Percentiles rank a stretch among this genome's conserved stretches.
These are phyloP conservation scores for Mrakia frigida DNA, from an alignment of 768 basidiomycete species.

Conservation along the genomic window DNA sequence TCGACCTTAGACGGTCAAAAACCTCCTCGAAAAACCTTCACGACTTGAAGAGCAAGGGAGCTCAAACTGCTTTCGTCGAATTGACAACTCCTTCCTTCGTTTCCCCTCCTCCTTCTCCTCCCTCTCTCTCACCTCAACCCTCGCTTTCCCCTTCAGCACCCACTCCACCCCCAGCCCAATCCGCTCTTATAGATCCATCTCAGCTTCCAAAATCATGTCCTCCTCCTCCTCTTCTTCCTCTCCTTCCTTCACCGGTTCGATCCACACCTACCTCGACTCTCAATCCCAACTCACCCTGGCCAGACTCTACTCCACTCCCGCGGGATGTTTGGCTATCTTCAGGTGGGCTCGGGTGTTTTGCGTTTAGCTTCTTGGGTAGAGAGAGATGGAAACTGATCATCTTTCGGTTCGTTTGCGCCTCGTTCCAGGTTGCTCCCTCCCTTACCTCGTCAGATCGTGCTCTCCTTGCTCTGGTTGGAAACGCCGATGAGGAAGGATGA, in stretches of 20 bases:
- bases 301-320: constrained; percentile 75
- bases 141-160: not conserved
- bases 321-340: constrained; percentile 84
- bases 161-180: not conserved
- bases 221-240: not conserved
- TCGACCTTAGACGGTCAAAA: too few relatives aligned
- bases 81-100: not conserved
- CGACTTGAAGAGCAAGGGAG: too few relatives aligned
- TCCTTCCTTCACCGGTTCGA: constrained; percentile 22
- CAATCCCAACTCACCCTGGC: constrained; percentile 72
- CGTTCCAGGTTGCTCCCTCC: constrained; percentile 72
- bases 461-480: constrained; percentile 87
- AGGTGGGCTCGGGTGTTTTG: too few relatives aligned
- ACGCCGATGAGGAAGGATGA: constrained; percentile 60
- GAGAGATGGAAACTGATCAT: too few relatives aligned
- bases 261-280: constrained; percentile 62
- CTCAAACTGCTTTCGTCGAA: too few relatives aligned
- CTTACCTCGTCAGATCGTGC: constrained; percentile 74
- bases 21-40: too few relatives aligned
- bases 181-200: too few relatives aligned
- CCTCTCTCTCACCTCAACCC: not conserved
- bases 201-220: not conserved
- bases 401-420: too few relatives aligned
- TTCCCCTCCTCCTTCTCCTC: not conserved
- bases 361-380: too few relatives aligned